A percentile compares a stretch with the other conserved stretches of the same genome.
phyloP scores from a whole-genome alignment of 169 alveolate genomes.

The Eimeria acervulina region DNA sequence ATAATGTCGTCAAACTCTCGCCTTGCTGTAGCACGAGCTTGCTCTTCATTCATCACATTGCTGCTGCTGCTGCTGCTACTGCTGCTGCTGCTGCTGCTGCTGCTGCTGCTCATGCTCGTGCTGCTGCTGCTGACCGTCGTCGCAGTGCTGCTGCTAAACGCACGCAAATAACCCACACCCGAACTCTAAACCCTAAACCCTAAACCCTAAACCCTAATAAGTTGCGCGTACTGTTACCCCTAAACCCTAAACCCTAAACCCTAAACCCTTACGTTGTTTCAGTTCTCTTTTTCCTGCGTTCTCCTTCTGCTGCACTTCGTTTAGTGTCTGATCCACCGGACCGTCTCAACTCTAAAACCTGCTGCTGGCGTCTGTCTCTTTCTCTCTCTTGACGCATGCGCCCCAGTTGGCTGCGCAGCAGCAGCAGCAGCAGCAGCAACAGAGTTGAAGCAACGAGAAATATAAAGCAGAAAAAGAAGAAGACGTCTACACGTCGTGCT shows the following conservation, averaged over 20 bases:
- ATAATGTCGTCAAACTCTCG: slow-evolving; percentile 33
- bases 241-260: background rate
- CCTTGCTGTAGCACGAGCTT: background rate
- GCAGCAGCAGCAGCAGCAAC: background rate
- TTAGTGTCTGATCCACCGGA: no score
- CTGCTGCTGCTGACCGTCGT: background rate
- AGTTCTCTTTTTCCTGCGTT: background rate
- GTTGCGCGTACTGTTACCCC: background rate
- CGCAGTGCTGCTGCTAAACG: background rate
- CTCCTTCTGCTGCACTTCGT: background rate
- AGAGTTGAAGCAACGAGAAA: background rate
- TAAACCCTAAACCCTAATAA: background rate
- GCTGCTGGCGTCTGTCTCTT: slow-evolving; percentile 2
- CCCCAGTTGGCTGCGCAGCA: slow-evolving; percentile 43
- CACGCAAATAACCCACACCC: background rate
- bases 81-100: background rate
- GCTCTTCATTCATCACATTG: background rate
- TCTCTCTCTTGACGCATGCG: slow-evolving; percentile 44
- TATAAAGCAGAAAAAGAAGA: no score
- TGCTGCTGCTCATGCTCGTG: background rate
- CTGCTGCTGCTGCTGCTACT: slow-evolving; percentile 25
- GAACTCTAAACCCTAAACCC: background rate
- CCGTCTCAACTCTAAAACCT: background rate
- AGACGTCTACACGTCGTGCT: background rate
- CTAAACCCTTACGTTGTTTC: background rate